These are phyloP conservation scores for Nannochloropsis salina DNA, from an alignment of 108 stramenopile genomes.

Conservation along the genomic window DNA sequence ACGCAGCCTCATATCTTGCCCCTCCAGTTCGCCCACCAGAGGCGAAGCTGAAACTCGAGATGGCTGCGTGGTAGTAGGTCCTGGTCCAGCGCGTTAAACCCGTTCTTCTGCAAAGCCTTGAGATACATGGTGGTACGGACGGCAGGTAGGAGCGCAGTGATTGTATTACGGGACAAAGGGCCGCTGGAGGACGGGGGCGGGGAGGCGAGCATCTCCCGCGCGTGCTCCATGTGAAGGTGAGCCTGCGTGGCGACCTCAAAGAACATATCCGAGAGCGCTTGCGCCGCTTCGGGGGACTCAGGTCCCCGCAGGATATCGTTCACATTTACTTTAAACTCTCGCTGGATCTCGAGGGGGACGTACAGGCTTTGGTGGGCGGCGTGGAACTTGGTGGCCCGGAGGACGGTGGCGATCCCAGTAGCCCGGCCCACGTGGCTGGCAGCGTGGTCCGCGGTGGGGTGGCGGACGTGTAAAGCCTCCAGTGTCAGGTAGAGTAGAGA, in stretches of 20 bases:
- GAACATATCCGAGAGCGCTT: conserved; percentile 37
- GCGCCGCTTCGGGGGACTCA: conserved; percentile 29
- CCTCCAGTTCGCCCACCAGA: conserved; percentile 20
- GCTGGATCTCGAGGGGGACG: conserved; percentile 33
- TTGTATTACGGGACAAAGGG: background rate
- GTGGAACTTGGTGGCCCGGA: conserved; percentile 28
- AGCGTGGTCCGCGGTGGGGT: conserved; percentile 32
- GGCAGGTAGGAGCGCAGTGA: conserved; percentile 39
- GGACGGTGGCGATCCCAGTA: conserved; percentile 33
- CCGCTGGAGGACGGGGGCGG: background rate
- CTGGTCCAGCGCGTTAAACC: conserved; percentile 42
- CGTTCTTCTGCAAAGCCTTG: conserved; percentile 28
- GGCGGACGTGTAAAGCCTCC: conserved; percentile 35
- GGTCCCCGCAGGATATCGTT: conserved; percentile 32
- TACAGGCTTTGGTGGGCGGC: conserved; percentile 19
- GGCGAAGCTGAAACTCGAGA: conserved; percentile 35
- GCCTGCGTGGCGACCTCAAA: conserved; percentile 41
- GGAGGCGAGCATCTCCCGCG: conserved; percentile 17
- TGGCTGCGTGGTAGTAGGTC: conserved; percentile 29
- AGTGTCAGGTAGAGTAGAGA: conserved; percentile 51
- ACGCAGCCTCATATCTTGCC: background rate
- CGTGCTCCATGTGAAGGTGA: conserved; percentile 42
- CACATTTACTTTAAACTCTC: conserved; percentile 14
- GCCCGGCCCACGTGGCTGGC: conserved; percentile 48
- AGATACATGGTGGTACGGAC: conserved; percentile 46